Evolutionary conservation across 805 yeast species (phyloP), one percentile per base, ranked within the genome.

Genomic region (Kuraishia hungarica): DNA sequence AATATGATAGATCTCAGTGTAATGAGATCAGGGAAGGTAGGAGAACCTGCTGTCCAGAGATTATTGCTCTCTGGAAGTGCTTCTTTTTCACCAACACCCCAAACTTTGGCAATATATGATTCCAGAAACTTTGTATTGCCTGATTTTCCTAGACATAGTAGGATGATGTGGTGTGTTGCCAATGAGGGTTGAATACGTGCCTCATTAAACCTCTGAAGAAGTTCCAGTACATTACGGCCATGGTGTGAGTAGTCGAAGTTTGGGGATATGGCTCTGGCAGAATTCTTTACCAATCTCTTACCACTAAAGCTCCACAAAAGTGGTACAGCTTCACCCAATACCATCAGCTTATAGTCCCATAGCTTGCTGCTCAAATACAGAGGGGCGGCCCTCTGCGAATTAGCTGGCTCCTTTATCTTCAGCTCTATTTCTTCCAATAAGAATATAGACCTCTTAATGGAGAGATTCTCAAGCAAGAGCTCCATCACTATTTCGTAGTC

Each of bases 101-200:
- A 72, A 11, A 64, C 58, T 5, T 55, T 53, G 26, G 58, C 53
- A 10, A 72, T 60, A 20, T 60, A 62, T 13, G 57, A 50, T 48
- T 64, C 61, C 15, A 71, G 54, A 20, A 62, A 51, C 3, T 60
- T 59, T 0, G 64, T 26, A 48, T 71, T 61, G n/a, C 64, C 60
- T 15, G 61, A 54, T 47, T 60, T 62, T 24, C 71, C 74, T 22
- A 66, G 53, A 8, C 67, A 62, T 43, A 68, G 56, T 17, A 70
- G 35, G 24, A 69, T 60, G 2, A 66, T 54, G 23, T 61, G 35
- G 17, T 28, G 50, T 3, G 55, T 53, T 20, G 49, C 52, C 23
- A 24, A n/a, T 17, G 26, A 39, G 23, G 54, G 54, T 13, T 43
- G 20, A n/a, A 48, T 15, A 17, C 21, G 21, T 6, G 29, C 47